Conservation (phyloP, 2,329 filamentous ascomycete genomes). For the Verticillium dahliae region DNA sequence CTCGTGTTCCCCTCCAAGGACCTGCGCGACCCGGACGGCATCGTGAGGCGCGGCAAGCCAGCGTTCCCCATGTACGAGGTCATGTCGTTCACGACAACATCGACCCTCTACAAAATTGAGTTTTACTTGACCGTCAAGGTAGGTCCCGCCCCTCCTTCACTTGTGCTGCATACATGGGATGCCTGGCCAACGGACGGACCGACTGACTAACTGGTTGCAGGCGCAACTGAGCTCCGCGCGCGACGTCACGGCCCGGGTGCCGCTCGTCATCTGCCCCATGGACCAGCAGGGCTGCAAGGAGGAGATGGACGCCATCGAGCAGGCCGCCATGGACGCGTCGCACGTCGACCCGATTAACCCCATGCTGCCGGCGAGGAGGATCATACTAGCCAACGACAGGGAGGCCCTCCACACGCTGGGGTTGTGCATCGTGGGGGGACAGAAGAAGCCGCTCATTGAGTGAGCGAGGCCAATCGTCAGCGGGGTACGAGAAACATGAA, state of each 20-base stretch:
- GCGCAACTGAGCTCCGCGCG: slow-evolving; percentile 80
- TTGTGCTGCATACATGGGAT: slow-evolving; percentile 7
- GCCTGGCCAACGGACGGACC: too few relatives aligned
- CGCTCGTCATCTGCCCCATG: slow-evolving; percentile 91
- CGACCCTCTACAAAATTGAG: slow-evolving; percentile 95
- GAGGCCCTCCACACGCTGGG: slow-evolving; percentile 56
- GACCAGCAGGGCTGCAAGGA: slow-evolving; percentile 95
- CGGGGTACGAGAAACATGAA: background rate
- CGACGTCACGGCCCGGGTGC: slow-evolving; percentile 83
- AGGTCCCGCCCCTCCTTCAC: slow-evolving; percentile 12
- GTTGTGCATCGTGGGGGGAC: slow-evolving; percentile 55
- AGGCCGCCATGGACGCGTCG: slow-evolving; percentile 87
- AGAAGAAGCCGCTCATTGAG: slow-evolving; percentile 62
- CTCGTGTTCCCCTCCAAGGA: slow-evolving; percentile 89
- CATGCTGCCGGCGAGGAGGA: slow-evolving; percentile 79
- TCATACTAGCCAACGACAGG: slow-evolving; percentile 72
- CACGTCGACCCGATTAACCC: slow-evolving; percentile 85
- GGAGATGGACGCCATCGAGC: slow-evolving; percentile 97
- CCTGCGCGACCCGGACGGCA: slow-evolving; percentile 76
- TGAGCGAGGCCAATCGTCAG: slow-evolving; percentile 18
- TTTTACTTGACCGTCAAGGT: slow-evolving; percentile 96
- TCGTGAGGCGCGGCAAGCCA: slow-evolving; percentile 76
- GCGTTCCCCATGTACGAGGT: slow-evolving; percentile 87
- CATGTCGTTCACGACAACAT: slow-evolving; percentile 86
- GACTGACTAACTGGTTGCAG: slow-evolving; percentile 35